Conservation (phyloP, 1,284 basidiomycete species). For the Peniophora sp. region DNA sequence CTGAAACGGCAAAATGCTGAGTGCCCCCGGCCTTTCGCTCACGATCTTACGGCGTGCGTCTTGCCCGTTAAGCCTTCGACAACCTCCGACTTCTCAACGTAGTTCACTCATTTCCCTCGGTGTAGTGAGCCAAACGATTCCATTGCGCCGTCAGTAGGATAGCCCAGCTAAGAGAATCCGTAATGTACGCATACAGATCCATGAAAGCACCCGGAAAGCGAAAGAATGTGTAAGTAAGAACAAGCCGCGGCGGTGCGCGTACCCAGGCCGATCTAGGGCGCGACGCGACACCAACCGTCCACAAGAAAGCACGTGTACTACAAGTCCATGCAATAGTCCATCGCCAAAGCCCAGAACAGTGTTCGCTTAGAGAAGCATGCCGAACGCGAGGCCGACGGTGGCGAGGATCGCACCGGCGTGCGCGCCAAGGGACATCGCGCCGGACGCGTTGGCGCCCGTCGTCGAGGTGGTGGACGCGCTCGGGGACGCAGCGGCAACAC, state of each 20-base stretch:
- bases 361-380: conserved; percentile 5
- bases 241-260: not conserved
- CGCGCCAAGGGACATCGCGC: conserved; percentile 1
- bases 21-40: too few relatives aligned
- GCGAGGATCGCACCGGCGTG: conserved; percentile 5
- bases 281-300: not conserved
- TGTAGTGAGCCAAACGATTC: not conserved
- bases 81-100: not conserved
- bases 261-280: conserved; percentile 1
- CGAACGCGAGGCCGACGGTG: conserved; percentile 6
- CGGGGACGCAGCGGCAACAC: not conserved
- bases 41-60: too few relatives aligned
- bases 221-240: not conserved
- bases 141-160: conserved; percentile 3
- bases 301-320: not conserved
- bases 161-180: conserved; percentile 6
- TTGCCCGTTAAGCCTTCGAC: not conserved
- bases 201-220: not conserved
- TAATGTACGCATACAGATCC: not conserved
- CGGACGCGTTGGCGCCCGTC: not conserved
- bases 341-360: not conserved
- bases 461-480: not conserved
- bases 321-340: not conserved
- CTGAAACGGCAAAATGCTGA: too few relatives aligned
- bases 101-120: not conserved